phyloP scores from a whole-genome alignment of 2,329 filamentous ascomycete species.

The Bipolaris victoriae region DNA sequence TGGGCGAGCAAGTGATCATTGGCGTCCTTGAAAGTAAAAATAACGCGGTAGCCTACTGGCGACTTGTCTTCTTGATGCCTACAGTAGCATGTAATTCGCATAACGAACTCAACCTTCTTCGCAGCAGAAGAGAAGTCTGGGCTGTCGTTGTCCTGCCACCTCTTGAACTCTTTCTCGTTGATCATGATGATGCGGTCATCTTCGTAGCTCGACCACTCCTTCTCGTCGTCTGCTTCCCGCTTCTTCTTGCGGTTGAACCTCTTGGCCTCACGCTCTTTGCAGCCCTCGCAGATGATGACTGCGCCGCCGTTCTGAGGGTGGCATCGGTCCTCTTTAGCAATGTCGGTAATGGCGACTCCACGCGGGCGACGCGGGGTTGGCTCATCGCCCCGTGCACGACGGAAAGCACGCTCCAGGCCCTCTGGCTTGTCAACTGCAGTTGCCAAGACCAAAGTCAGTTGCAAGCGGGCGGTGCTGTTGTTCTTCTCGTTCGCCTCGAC shows the following conservation, averaged over 20 bases:
- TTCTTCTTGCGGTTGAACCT: constrained; percentile 93
- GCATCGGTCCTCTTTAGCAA: constrained; percentile 66
- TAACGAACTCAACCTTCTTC: constrained; percentile 82
- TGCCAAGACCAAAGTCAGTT: constrained; percentile 73
- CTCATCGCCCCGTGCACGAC: constrained; percentile 58
- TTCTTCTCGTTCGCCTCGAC: constrained; percentile 76
- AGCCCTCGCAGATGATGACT: constrained; percentile 89
- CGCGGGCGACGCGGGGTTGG: constrained; percentile 45
- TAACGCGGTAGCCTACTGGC: constrained; percentile 76
- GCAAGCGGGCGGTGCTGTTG: constrained; percentile 47
- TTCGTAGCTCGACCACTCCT: constrained; percentile 69
- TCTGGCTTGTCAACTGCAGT: constrained; percentile 83
- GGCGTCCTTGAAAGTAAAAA: constrained; percentile 91
- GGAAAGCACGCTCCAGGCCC: constrained; percentile 70
- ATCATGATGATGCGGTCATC: constrained; percentile 53
- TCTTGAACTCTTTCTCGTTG: constrained; percentile 48
- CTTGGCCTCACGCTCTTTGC: constrained; percentile 89
- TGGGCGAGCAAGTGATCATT: constrained; percentile 79
- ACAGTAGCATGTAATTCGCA: constrained; percentile 98
- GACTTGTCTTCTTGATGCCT: constrained; percentile 92
- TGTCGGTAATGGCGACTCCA: constrained; percentile 51
- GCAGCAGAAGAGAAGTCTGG: constrained; percentile 48
- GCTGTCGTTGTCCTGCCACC: constrained; percentile 38
- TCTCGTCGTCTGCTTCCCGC: constrained; percentile 83
- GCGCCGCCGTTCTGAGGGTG: constrained; percentile 89